These are phyloP conservation scores for Kodamaea sp. DNA, from an alignment of 1,139 yeast species.

Conservation along the genomic window DNA sequence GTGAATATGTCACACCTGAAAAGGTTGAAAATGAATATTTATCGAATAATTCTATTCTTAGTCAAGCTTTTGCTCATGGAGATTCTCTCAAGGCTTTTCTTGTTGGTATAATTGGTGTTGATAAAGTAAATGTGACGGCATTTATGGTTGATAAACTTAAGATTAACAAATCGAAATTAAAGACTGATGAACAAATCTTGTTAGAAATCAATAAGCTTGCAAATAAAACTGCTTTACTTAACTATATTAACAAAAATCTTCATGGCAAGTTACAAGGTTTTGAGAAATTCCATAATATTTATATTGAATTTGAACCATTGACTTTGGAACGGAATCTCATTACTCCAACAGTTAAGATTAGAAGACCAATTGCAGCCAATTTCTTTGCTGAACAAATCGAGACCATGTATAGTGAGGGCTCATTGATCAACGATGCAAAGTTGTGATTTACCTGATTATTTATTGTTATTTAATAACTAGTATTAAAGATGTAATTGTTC, in stretches of 20 bases:
- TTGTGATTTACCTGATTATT: constrained; percentile 5
- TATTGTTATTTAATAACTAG: too few species aligned
- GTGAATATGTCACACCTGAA: constrained; percentile 27
- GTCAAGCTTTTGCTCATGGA: constrained; percentile 22
- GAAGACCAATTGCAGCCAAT: constrained; percentile 23
- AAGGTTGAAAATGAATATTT: constrained; percentile 22
- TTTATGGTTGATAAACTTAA: constrained; percentile 15
- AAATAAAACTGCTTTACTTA: constrained; percentile 11
- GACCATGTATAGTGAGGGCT: constrained; percentile 21
- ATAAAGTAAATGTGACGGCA: constrained; percentile 16
- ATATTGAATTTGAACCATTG: constrained; percentile 25
- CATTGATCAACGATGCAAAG: constrained; percentile 14
- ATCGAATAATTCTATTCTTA: constrained; percentile 16
- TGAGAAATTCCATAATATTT: constrained; percentile 23
- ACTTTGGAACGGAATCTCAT: constrained; percentile 20
- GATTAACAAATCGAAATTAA: constrained; percentile 14
- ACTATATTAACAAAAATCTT: constrained; percentile 10
- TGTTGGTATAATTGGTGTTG: constrained; percentile 23
- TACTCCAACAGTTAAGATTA: constrained; percentile 26
- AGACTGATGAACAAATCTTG: constrained; percentile 15
- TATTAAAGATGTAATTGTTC: too few species aligned
- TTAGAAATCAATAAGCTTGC: constrained; percentile 13
- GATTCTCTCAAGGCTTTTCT: constrained; percentile 20
- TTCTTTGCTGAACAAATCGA: constrained; percentile 19
- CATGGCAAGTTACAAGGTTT: constrained; percentile 19